Base-by-base conservation (phyloP, 306 rosid genomes). In the Malus orientalis region DNA sequence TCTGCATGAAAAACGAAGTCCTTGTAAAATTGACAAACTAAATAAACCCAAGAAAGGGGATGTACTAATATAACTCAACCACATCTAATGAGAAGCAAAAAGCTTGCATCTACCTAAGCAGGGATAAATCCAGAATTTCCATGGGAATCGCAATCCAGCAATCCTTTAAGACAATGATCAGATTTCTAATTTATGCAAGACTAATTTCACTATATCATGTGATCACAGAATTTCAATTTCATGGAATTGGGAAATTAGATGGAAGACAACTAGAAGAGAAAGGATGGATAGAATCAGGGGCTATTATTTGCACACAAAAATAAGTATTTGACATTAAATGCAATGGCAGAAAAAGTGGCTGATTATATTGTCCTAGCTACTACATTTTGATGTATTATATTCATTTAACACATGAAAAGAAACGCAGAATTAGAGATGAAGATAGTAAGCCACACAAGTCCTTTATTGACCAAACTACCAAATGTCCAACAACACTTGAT, bases 1-100 rank as follows among this genome's bases (percentile, higher is more conserved):
- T 67, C 98, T 93, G 91, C 86, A 85, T 71, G 27, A 85, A 9
- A 69, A 70, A 84, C 74, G 78, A 67, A 78, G 65, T 18, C 44
- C 63, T 74, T 67, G 66, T 62, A 29, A 29, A 71, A 20, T 54
- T 51, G 23, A 65, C 30, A 30, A n/a, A 65, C 51, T 44, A 64
- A 6, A 64, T 11, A 49, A 62, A 32, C 53, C 18, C 16, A 25
- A 16, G 18, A 73, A 45, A 22, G 36, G 36, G 54, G 42, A 11
- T 33, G 12, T 55, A 33, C 15, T 33, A 16, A n/a, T 55, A 40
- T 72, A 22, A 22, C 13, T 16, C 76, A 57, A 73, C 14, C 68
- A 8, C 4, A 7, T 29, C 11, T 32, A 4, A 64, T 33, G 69
- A 64, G 69, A 10, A 55, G 44, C 8, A 57, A 55, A 32, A 30